Percentiles rank a stretch among this genome's conserved stretches.
Conservation (phyloP, 1,284 basidiomycete species). For the Ganoderma leucocontextum region DNA sequence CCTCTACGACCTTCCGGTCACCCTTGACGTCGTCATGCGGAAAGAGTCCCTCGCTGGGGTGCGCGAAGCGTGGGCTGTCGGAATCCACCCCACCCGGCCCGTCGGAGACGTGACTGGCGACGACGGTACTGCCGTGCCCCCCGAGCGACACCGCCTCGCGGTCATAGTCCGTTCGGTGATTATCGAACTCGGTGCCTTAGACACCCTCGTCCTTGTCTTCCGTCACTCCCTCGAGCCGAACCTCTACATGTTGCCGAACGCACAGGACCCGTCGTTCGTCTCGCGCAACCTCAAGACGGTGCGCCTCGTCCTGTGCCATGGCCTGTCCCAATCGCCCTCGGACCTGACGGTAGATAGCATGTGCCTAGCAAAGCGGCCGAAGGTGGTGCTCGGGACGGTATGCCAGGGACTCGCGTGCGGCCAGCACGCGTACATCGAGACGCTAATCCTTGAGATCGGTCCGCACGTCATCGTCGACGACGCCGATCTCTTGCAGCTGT, state of each 20-base stretch:
- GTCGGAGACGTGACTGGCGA: neutral
- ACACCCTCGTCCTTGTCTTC: constrained; percentile 8
- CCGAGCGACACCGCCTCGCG: neutral
- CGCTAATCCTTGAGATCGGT: neutral
- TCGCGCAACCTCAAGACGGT: constrained; percentile 15
- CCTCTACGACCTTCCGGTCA: constrained; percentile 5
- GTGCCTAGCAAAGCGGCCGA: neutral
- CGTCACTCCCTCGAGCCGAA: constrained; percentile 13
- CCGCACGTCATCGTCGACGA: neutral
- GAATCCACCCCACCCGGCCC: neutral
- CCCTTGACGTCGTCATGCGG: neutral
- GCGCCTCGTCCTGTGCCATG: constrained; percentile 10
- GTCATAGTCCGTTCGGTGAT: neutral
- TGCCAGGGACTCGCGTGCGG: neutral
- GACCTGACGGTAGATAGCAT: neutral
- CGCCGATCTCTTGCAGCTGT: neutral
- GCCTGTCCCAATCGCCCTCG: neutral
- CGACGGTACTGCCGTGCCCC: neutral
- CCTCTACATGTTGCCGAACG: constrained; percentile 13
- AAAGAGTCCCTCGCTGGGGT: neutral
- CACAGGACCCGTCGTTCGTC: constrained; percentile 8
- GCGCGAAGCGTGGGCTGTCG: neutral
- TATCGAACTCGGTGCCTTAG: neutral
- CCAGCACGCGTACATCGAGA: neutral
- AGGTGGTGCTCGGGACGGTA: neutral